phyloP scores from a whole-genome alignment of 1,284 basidiomycete species.

The Porogramme epimiltina region DNA sequence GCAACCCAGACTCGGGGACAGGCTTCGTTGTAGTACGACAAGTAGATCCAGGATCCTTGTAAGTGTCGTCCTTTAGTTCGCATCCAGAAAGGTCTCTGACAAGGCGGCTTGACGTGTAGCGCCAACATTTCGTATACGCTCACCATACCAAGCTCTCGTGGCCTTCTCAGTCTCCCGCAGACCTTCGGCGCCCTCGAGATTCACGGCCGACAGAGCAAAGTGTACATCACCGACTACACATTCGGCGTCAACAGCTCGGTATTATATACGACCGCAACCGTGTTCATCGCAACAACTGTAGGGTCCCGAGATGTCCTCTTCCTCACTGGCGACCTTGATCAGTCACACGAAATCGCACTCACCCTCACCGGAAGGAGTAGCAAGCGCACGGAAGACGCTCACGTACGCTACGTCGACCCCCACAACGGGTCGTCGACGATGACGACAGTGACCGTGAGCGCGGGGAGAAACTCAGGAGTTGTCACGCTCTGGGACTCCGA shows the following conservation, averaged over 20 bases:
- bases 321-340: conserved; percentile 58
- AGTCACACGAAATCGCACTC: conserved; percentile 64
- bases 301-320: conserved; percentile 69
- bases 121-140: conserved; percentile 54
- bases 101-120: conserved; percentile 33
- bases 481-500: conserved; percentile 67
- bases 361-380: conserved; percentile 43
- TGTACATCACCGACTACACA: conserved; percentile 66
- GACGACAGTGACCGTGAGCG: conserved; percentile 50
- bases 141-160: conserved; percentile 52
- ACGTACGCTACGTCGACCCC: conserved; percentile 33
- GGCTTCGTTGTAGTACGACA: conserved; percentile 77
- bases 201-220: conserved; percentile 67
- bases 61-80: conserved; percentile 32
- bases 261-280: conserved; percentile 66
- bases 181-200: conserved; percentile 56
- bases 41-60: conserved; percentile 66
- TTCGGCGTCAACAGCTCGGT: conserved; percentile 57
- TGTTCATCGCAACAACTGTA: conserved; percentile 69
- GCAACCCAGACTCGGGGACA: conserved; percentile 64
- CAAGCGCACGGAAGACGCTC: neutral
- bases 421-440: conserved; percentile 39
- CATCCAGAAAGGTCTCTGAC: too few relatives aligned
- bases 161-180: conserved; percentile 55
- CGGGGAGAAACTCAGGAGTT: conserved; percentile 54